Conservation (phyloP, 106 monocot genomes). For the Cymbidium sinense region DNA sequence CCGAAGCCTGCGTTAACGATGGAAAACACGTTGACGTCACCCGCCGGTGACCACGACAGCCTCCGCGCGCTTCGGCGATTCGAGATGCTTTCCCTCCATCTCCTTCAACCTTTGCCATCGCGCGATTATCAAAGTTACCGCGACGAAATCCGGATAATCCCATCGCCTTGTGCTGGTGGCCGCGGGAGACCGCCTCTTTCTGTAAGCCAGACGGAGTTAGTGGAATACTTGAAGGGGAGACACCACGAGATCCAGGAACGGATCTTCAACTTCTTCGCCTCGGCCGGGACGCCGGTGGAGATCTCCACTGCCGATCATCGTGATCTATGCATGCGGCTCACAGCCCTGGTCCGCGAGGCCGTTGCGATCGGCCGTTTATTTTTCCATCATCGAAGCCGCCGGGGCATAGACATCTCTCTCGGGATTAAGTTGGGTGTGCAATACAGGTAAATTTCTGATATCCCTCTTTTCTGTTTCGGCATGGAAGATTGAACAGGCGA, state of each 20-base stretch:
- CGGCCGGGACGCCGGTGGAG: slow-evolving; percentile 83
- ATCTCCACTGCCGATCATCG: too few relatives aligned
- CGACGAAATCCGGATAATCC: background rate
- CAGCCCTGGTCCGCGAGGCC: slow-evolving; percentile 70
- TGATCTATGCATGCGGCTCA: slow-evolving; percentile 74
- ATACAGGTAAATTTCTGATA: slow-evolving; percentile 46
- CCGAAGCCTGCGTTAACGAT: background rate
- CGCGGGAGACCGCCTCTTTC: background rate
- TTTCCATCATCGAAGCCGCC: slow-evolving; percentile 67
- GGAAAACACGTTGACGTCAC: background rate
- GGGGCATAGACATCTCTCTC: slow-evolving; percentile 80
- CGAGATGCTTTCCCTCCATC: slow-evolving; percentile 48
- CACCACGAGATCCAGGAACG: slow-evolving; percentile 58
- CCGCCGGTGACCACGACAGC: background rate
- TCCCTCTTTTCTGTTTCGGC: background rate
- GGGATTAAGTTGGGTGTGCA: slow-evolving; percentile 94
- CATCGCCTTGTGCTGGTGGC: slow-evolving; percentile 34
- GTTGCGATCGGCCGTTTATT: slow-evolving; percentile 76
- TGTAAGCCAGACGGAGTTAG: slow-evolving; percentile 19
- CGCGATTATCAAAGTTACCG: background rate
- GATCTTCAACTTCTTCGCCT: slow-evolving; percentile 63
- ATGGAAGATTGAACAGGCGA: background rate
- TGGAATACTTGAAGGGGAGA: too few relatives aligned
- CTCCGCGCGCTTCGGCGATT: slow-evolving; percentile 29
- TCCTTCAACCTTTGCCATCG: slow-evolving; percentile 8